These are phyloP conservation scores for Colletotrichum kahawae DNA, from an alignment of 2,329 filamentous ascomycete species.

Conservation along the genomic window DNA sequence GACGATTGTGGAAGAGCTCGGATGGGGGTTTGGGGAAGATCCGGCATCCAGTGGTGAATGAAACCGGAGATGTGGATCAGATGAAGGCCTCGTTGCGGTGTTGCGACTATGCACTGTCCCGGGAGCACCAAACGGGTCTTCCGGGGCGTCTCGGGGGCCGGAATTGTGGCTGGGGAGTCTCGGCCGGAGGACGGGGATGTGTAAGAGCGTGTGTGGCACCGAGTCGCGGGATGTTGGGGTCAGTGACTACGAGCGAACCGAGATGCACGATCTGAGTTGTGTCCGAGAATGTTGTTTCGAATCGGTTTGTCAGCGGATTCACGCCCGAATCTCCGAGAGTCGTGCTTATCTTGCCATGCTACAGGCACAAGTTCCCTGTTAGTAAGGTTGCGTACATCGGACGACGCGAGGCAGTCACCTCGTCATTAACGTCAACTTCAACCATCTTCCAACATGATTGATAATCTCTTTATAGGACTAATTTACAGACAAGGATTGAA, in stretches of 20 bases:
- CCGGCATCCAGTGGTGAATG: neutral
- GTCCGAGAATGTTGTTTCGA: neutral
- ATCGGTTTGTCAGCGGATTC: neutral
- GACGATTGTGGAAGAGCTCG: neutral
- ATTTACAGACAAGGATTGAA: no score
- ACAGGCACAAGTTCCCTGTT: neutral
- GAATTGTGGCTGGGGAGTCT: neutral
- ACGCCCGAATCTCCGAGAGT: neutral
- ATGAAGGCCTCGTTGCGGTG: neutral
- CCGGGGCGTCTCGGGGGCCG: neutral
- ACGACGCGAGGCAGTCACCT: neutral
- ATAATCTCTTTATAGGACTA: no score
- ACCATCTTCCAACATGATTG: neutral
- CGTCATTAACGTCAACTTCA: neutral
- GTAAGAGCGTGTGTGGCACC: neutral
- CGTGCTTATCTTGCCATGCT: neutral
- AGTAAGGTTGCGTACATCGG: neutral
- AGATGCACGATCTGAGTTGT: neutral
- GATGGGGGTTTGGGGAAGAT: constrained; percentile 7
- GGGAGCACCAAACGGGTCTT: neutral
- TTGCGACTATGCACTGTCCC: neutral
- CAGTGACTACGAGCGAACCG: neutral
- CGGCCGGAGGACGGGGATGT: neutral
- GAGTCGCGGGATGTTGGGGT: neutral
- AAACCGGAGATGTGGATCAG: constrained; percentile 5